A percentile compares a stretch with the other conserved stretches of the same genome.
phyloP scores from a whole-genome alignment of 2,329 filamentous ascomycete genomes.

The Podosphaera leucotricha region DNA sequence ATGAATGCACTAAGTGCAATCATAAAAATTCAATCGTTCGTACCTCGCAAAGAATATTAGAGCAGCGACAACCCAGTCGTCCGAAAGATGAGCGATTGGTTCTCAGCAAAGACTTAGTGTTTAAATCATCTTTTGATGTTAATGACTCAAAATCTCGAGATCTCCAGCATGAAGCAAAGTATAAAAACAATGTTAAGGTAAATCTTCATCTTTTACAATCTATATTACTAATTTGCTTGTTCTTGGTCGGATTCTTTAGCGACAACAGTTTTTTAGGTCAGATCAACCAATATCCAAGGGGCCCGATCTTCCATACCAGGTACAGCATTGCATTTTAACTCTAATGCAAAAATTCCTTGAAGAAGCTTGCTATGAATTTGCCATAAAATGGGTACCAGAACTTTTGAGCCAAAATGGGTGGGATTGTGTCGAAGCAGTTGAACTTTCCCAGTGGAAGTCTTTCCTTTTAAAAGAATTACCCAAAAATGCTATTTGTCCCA shows the following conservation, averaged over 20 bases:
- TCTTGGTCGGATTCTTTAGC: background rate
- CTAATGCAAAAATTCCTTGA: constrained; percentile 15
- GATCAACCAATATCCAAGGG: constrained; percentile 3
- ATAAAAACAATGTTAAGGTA: background rate
- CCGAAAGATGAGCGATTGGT: background rate
- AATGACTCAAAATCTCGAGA: background rate
- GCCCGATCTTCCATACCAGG: constrained; percentile 15
- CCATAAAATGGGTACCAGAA: constrained; percentile 12
- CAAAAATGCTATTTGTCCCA: constrained; percentile 5
- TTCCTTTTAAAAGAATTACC: constrained; percentile 9
- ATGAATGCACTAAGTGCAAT: constrained; percentile 1
- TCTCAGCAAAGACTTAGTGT: too few species aligned
- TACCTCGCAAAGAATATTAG: background rate
- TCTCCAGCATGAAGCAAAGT: background rate
- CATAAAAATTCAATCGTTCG: background rate
- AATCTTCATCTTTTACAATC: background rate
- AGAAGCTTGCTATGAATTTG: constrained; percentile 14
- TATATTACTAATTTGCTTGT: background rate
- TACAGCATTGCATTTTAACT: constrained; percentile 15
- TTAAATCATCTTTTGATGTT: background rate
- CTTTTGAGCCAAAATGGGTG: constrained; percentile 8
- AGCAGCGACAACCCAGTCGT: background rate
- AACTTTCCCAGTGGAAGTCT: constrained; percentile 12
- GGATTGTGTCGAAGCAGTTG: constrained; percentile 14
- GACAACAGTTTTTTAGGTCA: background rate